phyloP scores from a whole-genome alignment of 31 red algal species.

The Odonthalia washingtoniensis region DNA sequence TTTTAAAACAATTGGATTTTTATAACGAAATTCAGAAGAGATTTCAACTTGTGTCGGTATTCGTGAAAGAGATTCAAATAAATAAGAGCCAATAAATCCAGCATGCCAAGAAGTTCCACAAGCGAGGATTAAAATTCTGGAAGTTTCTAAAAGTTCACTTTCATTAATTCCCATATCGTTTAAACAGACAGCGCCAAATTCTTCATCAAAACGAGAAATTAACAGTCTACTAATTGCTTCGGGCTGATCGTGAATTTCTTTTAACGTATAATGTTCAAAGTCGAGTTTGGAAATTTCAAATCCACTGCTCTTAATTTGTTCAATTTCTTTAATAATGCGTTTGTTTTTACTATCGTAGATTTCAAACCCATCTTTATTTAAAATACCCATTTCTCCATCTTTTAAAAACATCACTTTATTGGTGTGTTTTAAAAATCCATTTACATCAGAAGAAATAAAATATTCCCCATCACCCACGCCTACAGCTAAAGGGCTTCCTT shows the following conservation, averaged over 20 bases:
- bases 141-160: constrained; percentile 82
- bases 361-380: constrained; percentile 2
- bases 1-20: constrained; percentile 16
- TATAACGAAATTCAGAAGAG: constrained; percentile 44
- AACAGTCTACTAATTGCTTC: constrained; percentile 91
- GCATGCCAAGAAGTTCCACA: constrained; percentile 98
- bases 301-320: neutral
- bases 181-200: constrained; percentile 71
- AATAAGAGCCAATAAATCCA: constrained; percentile 46
- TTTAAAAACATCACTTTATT: constrained; percentile 7
- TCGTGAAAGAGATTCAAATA: constrained; percentile 21
- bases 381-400: neutral
- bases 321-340: neutral
- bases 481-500: constrained; percentile 2
- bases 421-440: neutral
- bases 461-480: neutral
- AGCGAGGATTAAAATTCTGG: constrained; percentile 93
- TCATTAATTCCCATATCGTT: constrained; percentile 79
- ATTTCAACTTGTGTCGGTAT: constrained; percentile 35
- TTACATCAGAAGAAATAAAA: neutral
- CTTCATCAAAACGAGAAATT: constrained; percentile 70
- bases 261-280: constrained; percentile 91
- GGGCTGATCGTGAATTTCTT: constrained; percentile 99
- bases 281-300: no score
- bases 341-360: neutral